phyloP scores from a whole-genome alignment of 176 grass and related monocot genomes.

The Cenchrus americanus region DNA sequence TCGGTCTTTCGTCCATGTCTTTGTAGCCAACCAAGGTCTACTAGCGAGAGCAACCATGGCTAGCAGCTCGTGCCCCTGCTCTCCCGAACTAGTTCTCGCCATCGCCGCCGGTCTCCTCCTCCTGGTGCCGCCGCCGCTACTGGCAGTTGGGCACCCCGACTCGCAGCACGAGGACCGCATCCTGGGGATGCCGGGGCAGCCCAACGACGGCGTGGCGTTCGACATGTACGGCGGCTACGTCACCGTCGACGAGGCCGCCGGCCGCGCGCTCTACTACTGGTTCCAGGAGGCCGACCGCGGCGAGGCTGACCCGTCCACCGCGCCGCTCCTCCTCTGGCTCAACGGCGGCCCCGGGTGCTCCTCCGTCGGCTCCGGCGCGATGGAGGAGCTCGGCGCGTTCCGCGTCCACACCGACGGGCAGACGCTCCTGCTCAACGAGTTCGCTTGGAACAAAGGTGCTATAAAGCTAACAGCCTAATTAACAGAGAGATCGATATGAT shows the following conservation, averaged over 20 bases:
- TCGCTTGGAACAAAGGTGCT: slow-evolving; percentile 57
- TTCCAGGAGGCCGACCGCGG: not conserved
- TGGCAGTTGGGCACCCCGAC: too few species aligned
- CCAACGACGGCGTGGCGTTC: not conserved
- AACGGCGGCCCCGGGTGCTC: slow-evolving; percentile 77
- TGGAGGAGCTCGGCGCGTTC: slow-evolving; percentile 62
- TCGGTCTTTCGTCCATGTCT: too few species aligned
- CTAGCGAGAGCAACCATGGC: too few species aligned
- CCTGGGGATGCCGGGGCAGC: not conserved
- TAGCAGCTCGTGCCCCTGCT: too few species aligned
- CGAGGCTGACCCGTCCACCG: slow-evolving; percentile 1
- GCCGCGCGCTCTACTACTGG: slow-evolving; percentile 17
- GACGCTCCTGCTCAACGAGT: slow-evolving; percentile 46
- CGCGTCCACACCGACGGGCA: slow-evolving; percentile 50
- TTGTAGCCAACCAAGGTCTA: too few species aligned
- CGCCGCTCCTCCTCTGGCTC: slow-evolving; percentile 70
- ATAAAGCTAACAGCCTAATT: not conserved
- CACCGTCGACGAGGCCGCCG: slow-evolving; percentile 2
- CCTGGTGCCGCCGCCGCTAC: not conserved
- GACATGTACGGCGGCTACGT: slow-evolving; percentile 5
- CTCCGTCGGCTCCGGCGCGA: slow-evolving; percentile 53
- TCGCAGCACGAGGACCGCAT: not conserved
- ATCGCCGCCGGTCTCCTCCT: not conserved
- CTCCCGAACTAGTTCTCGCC: too few species aligned
- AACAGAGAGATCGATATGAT: too few species aligned